Conservation (phyloP, 352 stramenopile species). For the Phytophthora multivora region DNA sequence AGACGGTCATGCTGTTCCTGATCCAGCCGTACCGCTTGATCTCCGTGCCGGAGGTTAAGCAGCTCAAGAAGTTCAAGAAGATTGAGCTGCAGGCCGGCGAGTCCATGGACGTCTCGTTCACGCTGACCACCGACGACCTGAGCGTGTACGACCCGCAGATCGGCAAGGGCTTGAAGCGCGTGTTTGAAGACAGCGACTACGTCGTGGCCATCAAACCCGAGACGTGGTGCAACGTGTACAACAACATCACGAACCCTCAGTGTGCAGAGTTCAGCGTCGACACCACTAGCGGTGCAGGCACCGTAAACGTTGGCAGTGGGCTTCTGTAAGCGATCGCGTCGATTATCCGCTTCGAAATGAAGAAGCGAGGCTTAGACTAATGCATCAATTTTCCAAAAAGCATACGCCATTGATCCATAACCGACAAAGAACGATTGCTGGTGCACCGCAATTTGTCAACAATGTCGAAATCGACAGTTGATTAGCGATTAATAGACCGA, state of each 20-base stretch:
- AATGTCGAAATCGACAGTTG: no score
- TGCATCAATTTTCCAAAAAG: no score
- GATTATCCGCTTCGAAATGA: slow-evolving; percentile 5
- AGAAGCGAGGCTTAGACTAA: background rate
- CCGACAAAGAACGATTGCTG: no score
- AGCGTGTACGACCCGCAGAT: slow-evolving; percentile 66
- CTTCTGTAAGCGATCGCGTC: background rate
- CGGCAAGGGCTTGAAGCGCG: slow-evolving; percentile 49
- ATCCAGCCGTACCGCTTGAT: slow-evolving; percentile 57
- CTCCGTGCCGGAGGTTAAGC: slow-evolving; percentile 74
- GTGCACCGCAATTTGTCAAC: no score
- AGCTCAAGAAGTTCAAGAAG: slow-evolving; percentile 81
- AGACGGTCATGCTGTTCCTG: slow-evolving; percentile 81
- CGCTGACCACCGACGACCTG: slow-evolving; percentile 49
- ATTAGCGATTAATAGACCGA: no score
- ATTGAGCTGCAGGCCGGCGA: slow-evolving; percentile 52
- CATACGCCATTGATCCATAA: no score
- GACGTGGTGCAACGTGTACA: slow-evolving; percentile 70
- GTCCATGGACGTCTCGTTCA: slow-evolving; percentile 39
- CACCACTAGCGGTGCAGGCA: slow-evolving; percentile 24
- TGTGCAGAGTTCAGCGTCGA: slow-evolving; percentile 50
- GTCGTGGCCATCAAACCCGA: slow-evolving; percentile 65
- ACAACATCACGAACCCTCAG: slow-evolving; percentile 36
- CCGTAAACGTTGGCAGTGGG: slow-evolving; percentile 9
- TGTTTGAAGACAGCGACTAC: slow-evolving; percentile 59